These are phyloP conservation scores for Pterocarpus macrocarpus DNA, from an alignment of 306 rosid genomes.

Conservation along the genomic window DNA sequence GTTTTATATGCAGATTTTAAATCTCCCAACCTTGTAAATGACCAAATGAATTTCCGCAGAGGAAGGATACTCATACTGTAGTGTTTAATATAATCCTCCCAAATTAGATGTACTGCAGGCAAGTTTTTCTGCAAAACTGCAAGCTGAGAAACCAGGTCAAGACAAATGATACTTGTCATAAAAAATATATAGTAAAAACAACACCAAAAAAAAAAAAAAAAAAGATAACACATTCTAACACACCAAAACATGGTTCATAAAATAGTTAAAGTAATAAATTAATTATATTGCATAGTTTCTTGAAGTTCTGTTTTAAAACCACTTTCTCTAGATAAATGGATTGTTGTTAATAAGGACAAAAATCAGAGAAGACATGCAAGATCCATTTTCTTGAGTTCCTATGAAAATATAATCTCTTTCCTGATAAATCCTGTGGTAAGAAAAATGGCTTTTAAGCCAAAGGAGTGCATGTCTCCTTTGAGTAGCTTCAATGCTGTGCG, in stretches of 20 bases:
- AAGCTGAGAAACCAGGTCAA: conserved; percentile 68
- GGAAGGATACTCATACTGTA: conserved; percentile 60
- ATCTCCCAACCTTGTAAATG: conserved; percentile 67
- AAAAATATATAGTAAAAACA: not conserved
- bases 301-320: not conserved
- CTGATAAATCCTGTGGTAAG: not conserved
- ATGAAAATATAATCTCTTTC: not conserved
- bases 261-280: conserved; percentile 25
- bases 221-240: not conserved
- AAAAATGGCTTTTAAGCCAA: conserved; percentile 29
- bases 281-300: conserved; percentile 11
- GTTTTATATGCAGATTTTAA: conserved; percentile 59
- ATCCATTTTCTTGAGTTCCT: not conserved
- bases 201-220: too few species aligned
- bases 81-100: conserved; percentile 70
- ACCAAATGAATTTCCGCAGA: conserved; percentile 65
- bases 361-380: not conserved
- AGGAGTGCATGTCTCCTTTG: not conserved
- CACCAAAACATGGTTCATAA: conserved; percentile 9
- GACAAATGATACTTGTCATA: conserved; percentile 35
- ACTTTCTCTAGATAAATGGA: conserved; percentile 18
- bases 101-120: conserved; percentile 72
- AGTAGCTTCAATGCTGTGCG: not conserved
- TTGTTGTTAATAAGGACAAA: conserved; percentile 8
- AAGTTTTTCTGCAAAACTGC: conserved; percentile 82